Conservation (phyloP, 1,284 basidiomycete genomes). For the Papiliotrema nemorosa region DNA sequence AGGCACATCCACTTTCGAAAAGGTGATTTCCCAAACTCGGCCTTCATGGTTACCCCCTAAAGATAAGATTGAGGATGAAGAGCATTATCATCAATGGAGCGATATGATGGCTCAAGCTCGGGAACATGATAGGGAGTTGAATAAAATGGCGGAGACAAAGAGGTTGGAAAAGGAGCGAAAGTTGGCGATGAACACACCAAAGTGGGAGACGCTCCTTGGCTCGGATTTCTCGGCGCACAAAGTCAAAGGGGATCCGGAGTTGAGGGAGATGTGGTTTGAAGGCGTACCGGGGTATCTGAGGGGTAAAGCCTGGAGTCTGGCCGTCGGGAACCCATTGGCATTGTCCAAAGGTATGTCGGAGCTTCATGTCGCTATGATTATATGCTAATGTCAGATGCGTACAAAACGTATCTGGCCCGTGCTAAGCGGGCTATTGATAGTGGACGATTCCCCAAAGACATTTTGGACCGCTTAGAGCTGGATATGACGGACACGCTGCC, state of each 20-base stretch:
- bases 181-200: conserved; percentile 30
- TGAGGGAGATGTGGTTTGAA: conserved; percentile 84
- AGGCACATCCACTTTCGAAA: conserved; percentile 42
- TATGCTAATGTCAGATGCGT: conserved; percentile 61
- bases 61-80: conserved; percentile 69
- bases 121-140: conserved; percentile 31
- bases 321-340: conserved; percentile 82
- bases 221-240: conserved; percentile 24
- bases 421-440: conserved; percentile 68
- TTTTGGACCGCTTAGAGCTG: conserved; percentile 68
- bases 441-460: conserved; percentile 68
- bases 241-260: conserved; percentile 41
- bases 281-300: conserved; percentile 85
- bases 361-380: background rate
- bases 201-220: conserved; percentile 41
- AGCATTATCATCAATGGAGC: conserved; percentile 84
- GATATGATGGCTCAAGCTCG: conserved; percentile 68
- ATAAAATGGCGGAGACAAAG: conserved; percentile 21
- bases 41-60: conserved; percentile 84
- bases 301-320: conserved; percentile 80
- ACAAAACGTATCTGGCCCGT: conserved; percentile 66
- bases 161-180: conserved; percentile 36
- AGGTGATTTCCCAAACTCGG: conserved; percentile 55
- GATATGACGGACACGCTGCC: conserved; percentile 81
- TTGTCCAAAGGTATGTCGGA: conserved; percentile 69